Evolutionary conservation across 2,329 filamentous ascomycete genomes (phyloP).

Genomic region (Pseudogymnoascus sp.): DNA sequence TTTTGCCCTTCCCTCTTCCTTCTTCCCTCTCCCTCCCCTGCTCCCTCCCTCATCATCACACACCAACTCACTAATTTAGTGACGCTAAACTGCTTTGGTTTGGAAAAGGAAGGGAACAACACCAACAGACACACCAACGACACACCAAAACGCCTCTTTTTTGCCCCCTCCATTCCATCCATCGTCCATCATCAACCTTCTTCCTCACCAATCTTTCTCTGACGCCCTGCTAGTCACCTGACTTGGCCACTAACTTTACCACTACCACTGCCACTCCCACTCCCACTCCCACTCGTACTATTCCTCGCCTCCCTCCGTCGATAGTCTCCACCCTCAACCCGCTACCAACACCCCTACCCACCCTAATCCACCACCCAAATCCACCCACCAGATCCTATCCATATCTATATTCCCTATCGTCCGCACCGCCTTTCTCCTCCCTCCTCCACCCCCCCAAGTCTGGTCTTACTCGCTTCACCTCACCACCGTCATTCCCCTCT

Average conservation of each 20-base stretch:
- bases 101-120: not conserved
- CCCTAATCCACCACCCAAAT: constrained; percentile 6
- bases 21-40: not conserved
- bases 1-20: not conserved
- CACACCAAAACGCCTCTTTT: not conserved
- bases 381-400: constrained; percentile 4
- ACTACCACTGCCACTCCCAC: not conserved
- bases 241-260: constrained; percentile 9
- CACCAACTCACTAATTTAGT: not conserved
- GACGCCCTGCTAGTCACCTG: not conserved
- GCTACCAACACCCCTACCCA: constrained; percentile 7
- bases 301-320: constrained; percentile 14
- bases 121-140: not conserved
- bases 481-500: not conserved
- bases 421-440: constrained; percentile 5
- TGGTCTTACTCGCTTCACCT: not conserved
- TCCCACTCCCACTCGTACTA: too few relatives aligned
- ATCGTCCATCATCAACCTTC: constrained; percentile 9
- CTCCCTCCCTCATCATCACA: not conserved
- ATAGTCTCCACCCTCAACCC: too few relatives aligned
- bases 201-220: too few relatives aligned
- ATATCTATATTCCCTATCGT: constrained; percentile 8
- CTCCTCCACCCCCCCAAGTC: not conserved
- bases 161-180: not conserved
- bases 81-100: not conserved